Base-by-base conservation (phyloP, 768 basidiomycete species). In the Leccinum pellstonianum region DNA sequence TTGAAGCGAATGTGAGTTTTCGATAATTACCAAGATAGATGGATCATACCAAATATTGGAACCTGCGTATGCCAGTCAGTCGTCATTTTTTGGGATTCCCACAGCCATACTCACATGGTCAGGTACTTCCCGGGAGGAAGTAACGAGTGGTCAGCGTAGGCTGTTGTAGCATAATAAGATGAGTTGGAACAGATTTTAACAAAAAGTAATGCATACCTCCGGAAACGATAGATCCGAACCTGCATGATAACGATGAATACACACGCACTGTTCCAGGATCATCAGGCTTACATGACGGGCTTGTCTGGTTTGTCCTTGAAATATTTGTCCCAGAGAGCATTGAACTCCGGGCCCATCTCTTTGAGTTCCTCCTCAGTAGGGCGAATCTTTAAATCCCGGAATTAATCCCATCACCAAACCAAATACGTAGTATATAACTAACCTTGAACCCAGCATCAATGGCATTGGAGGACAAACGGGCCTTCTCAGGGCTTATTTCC, bases 241-340 rank as follows among this genome's bases (percentile, higher is more conserved):
- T 73, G 60, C 10, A 25, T 53, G 9, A 23, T 12, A 47, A 50
- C 9, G 49, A 55, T 54, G n/a, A 58, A 41, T 19, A 65, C 21
- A 37, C 11, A 41, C 17, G 4, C 10, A 21, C 9, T 14, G 21
- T 14, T 15, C 52, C 9, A 31, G 15, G 14, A 52, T 29, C 29
- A 27, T 23, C 19, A 33, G 23, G 70, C 77, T 56, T 70, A 83
- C 86, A 88, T 88, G 59, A 88, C 85, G 3, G 87, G 87, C 77
- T 88, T 89, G 78, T 88, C 87, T 56, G 86, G 87, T 77, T 87
- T 88, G 77, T 89, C 84, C 78, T 85, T 87, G 82, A 90, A 88
- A 76, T 90, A 88, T 29, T 41, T 79, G 68, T 89, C 73, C 84
- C 83, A 88, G 52, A 88, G 80, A 62, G 78, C 76, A 65, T 86